Evolutionary conservation across 345 rosid genomes (phyloP), one percentile per base, ranked within the genome.

Genomic region (Geranium rotundifolium): DNA sequence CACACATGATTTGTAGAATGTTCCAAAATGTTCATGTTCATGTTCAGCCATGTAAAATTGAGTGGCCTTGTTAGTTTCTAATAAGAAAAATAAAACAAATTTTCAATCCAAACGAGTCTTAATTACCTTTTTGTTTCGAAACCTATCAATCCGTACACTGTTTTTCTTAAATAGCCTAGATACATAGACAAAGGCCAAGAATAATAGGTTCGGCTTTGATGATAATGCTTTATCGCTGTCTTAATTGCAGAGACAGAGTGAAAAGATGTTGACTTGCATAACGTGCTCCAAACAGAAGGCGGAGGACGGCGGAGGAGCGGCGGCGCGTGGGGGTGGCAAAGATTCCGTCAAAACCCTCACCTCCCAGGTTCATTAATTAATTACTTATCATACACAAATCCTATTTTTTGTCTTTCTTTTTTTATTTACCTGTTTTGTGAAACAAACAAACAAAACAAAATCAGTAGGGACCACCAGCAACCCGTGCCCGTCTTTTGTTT

Each of bases 291-390:
- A 93, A 71, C 84, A 83, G 64, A 79, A 59, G 80, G 87, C 85
- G 31, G 95, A 81, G 41, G 96, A 81, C 30, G 85, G 76, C 59
- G 96, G 74, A 57, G 87, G 82, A 71, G 79, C 85, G 77, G 62
- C 57, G 62, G 57, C 73, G 69, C 91, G 97, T 78, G 96, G 89
- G 7, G 77, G 80, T 76, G 73, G 80, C 17, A 93, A 85, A 77
- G 99, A 93, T 77, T 89, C 99, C 84, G 99, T 90, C 90, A 93
- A 88, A 82, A 88, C 95, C 97, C 89, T 93, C 63, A 93, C 99
- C 60, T 65, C 91, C 29, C 99, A 93, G 97, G 99, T 93, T 59
- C 71, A 29, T 56, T 19, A 31, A 1, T 10, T 17, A 29, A 12
- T 1, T 16, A 19, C 61, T 23, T 17, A 7, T 41, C 29, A 46